Conservation (phyloP, 176 grass and related monocot genomes). For the Canna indica region DNA sequence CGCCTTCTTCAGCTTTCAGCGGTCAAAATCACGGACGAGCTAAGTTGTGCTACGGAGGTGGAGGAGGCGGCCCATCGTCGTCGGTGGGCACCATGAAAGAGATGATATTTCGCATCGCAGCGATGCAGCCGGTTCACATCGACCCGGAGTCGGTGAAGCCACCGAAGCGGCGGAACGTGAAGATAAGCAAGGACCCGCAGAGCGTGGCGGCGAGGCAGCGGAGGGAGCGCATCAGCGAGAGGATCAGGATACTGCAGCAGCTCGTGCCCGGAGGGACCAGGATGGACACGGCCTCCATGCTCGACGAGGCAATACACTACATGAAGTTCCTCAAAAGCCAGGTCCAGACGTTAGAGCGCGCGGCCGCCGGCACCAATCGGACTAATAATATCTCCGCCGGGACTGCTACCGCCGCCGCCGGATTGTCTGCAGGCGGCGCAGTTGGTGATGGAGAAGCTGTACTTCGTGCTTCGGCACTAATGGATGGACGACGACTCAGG, state of each 20-base stretch:
- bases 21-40: background rate
- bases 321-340: constrained; percentile 94
- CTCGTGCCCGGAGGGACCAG: constrained; percentile 85
- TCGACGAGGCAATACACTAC: constrained; percentile 96
- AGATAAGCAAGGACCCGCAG: constrained; percentile 84
- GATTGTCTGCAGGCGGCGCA: background rate
- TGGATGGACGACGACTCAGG: too few relatives aligned
- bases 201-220: constrained; percentile 84
- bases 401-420: background rate
- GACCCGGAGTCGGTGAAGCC: constrained; percentile 68
- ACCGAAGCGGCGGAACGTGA: constrained; percentile 87
- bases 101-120: constrained; percentile 89
- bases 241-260: constrained; percentile 80
- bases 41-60: too few relatives aligned
- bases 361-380: constrained; percentile 16
- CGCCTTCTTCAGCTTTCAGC: background rate
- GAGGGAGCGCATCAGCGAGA: constrained; percentile 93
- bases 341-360: constrained; percentile 68
- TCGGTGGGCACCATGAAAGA: constrained; percentile 55
- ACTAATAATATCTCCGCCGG: too few relatives aligned
- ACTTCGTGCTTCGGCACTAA: background rate
- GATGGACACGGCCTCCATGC: constrained; percentile 98
- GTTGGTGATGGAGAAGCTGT: background rate
- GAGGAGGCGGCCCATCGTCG: constrained; percentile 8
- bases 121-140: constrained; percentile 88